A percentile compares a stretch with the other conserved stretches of the same genome.
phyloP scores from a whole-genome alignment of 2,329 filamentous ascomycete genomes.

The Erysiphe pulchra region DNA sequence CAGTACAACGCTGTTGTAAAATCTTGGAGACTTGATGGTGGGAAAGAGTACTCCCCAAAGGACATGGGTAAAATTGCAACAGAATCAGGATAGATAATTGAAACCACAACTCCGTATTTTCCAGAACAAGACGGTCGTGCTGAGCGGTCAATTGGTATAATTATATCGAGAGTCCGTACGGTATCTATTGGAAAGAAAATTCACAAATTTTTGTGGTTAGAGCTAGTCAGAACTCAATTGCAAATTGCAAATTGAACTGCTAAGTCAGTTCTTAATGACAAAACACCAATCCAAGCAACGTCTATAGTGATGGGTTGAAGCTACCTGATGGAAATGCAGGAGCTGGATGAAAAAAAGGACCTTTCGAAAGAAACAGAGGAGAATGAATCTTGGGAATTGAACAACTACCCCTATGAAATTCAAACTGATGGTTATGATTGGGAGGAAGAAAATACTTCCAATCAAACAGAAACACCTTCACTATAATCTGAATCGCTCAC shows the following conservation, averaged over 20 bases:
- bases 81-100: background rate
- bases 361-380: background rate
- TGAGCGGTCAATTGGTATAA: background rate
- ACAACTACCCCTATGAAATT: background rate
- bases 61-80: background rate
- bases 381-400: background rate
- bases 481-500: background rate
- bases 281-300: background rate
- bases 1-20: constrained; percentile 1
- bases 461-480: background rate
- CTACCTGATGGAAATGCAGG: too few species aligned
- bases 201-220: background rate
- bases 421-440: background rate
- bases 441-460: background rate
- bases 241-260: background rate
- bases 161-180: background rate
- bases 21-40: constrained; percentile 1
- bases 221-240: background rate
- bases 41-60: background rate
- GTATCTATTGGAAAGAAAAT: background rate
- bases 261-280: background rate
- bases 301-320: too few species aligned
- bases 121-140: background rate
- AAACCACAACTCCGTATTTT: background rate
- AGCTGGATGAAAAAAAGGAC: background rate